Evolutionary conservation across 495 filamentous ascomycete species (phyloP), one percentile per base, ranked within the genome.

Genomic region (Aspergillus affinis): DNA sequence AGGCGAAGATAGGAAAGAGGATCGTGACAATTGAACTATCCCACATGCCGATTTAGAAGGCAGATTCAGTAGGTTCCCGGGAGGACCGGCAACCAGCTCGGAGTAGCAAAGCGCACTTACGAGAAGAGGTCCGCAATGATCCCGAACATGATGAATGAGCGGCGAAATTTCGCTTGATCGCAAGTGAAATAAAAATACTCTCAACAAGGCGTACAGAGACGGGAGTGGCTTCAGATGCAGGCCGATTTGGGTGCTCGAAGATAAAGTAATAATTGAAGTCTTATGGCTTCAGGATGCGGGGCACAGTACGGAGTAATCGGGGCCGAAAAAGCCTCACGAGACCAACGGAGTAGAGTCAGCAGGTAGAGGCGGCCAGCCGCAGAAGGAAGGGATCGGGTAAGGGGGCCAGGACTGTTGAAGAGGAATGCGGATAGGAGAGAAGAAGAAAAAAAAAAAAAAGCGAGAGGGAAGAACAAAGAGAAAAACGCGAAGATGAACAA

Each of bases 1-100:
- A 96, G 59, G 93, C 93, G 77, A 97, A 99, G 54, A 97, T 84
- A 59, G 94, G 94, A 76, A 99, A 93, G 72, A 97, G 84, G 70
- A 97, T 92, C 59, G 92, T 94, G 57, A 91, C 86, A 68, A 94
- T 75, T 58, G 93, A 96, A 76, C 79, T 75, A 61, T 21, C 12
- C 47, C 61, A 29, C 29, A 61, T 49, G 9, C 15, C 21, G 9
- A 18, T 26, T 10, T 41, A 50, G 29, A 46, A 18, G 49, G 23
- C 4, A 65, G 84, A 89, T 87, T 68, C 32, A 27, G 12, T 41
- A 58, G 23, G 58, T 18, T 21, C 36, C 44, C 56, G 52, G 52
- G 21, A 41, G 51, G 41, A 26, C 48, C 32, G 23, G 50, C 47
- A 23, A 21, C n/a, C 21, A 51, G 13, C 26, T 23, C 21, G 19